phyloP scores from a whole-genome alignment of 2,329 filamentous ascomycete genomes.

The Blastomyces parvus region DNA sequence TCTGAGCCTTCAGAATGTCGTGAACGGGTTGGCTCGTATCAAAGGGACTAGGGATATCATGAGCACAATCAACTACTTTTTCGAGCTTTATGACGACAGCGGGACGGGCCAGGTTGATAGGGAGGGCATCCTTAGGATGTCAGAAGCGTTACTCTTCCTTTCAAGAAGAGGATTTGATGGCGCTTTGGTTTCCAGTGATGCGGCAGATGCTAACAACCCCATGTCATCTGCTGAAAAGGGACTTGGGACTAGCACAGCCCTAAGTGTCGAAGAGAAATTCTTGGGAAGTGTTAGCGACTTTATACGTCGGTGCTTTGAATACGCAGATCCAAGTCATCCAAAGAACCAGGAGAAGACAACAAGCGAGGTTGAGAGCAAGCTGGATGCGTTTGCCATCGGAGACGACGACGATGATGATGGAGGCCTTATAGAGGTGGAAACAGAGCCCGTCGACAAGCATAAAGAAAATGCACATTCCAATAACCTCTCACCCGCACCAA shows the following conservation, averaged over 20 bases:
- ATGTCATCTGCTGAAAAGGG: conserved; percentile 23
- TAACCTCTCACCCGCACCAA: conserved; percentile 16
- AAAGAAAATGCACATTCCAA: conserved; percentile 16
- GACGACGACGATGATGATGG: conserved; percentile 58
- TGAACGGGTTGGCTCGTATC: conserved; percentile 78
- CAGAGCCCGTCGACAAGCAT: conserved; percentile 5
- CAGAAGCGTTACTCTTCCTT: conserved; percentile 84
- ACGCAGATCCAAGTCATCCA: conserved; percentile 83
- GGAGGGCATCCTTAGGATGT: conserved; percentile 90
- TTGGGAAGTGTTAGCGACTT: conserved; percentile 90
- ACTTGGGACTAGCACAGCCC: conserved; percentile 35
- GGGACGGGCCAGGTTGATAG: conserved; percentile 84
- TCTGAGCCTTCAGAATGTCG: conserved; percentile 81
- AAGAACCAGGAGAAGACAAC: conserved; percentile 38
- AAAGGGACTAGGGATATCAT: conserved; percentile 94
- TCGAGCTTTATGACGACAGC: conserved; percentile 92
- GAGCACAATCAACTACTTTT: conserved; percentile 96
- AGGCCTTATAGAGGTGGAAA: conserved; percentile 9
- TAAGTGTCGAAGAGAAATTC: conserved; percentile 73
- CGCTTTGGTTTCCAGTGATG: conserved; percentile 54
- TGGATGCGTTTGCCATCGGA: conserved; percentile 63
- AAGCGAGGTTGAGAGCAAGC: conserved; percentile 28
- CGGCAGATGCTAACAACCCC: conserved; percentile 40
- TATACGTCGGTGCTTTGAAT: conserved; percentile 93
- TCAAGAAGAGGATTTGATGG: conserved; percentile 80